Evolutionary conservation across 2,329 filamentous ascomycete genomes (phyloP).

Genomic region (Fusarium keratoplasticum): DNA sequence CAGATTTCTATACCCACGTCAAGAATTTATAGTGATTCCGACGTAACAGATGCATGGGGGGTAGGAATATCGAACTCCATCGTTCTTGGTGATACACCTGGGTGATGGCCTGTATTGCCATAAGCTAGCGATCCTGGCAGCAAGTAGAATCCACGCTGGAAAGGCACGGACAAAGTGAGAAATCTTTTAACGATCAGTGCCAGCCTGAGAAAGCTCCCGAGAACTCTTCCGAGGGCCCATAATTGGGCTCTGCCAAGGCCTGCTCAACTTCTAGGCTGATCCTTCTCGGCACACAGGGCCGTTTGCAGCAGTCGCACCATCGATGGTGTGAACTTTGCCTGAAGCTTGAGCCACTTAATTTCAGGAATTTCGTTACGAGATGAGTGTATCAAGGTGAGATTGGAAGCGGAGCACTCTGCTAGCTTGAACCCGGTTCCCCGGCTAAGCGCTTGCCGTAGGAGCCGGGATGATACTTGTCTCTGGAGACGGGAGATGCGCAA

Average conservation of each 20-base stretch:
- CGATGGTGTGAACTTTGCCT: neutral
- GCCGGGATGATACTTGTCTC: neutral
- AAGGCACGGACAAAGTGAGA: neutral
- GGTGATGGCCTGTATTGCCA: neutral
- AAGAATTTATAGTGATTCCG: neutral
- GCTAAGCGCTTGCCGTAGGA: neutral
- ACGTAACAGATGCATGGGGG: neutral
- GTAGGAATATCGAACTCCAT: neutral
- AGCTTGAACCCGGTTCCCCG: neutral
- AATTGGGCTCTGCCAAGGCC: neutral
- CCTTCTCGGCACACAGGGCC: neutral
- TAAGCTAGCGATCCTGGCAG: neutral
- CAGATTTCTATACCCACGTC: neutral
- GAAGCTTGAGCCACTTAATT: neutral
- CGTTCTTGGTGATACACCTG: neutral
- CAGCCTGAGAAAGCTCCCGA: neutral
- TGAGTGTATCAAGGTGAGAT: neutral
- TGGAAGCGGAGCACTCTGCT: neutral
- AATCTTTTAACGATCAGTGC: neutral
- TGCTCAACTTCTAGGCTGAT: neutral
- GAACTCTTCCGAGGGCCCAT: neutral
- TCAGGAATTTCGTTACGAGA: neutral
- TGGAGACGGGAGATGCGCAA: neutral
- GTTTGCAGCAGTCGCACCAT: neutral
- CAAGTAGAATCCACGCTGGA: neutral